phyloP scores from a whole-genome alignment of 768 basidiomycete genomes.

The Tephrocybe rancida region DNA sequence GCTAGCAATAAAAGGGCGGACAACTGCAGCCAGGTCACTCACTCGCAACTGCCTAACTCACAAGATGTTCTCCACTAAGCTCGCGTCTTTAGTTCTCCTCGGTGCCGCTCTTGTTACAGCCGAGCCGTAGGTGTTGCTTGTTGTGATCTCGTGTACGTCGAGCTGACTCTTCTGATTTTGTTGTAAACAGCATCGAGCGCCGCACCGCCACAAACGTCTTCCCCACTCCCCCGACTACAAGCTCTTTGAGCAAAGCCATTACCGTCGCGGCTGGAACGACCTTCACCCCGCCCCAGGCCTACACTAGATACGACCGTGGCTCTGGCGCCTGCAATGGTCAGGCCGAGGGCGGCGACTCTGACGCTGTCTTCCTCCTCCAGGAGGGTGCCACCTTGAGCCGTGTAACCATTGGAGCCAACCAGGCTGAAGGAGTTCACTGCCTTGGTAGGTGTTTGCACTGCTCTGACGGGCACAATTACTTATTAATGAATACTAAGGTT shows the following conservation, averaged over 20 bases:
- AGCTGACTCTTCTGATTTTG: neutral
- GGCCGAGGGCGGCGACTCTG: slow-evolving; percentile 39
- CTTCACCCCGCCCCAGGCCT: slow-evolving; percentile 35
- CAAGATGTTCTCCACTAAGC: slow-evolving; percentile 5
- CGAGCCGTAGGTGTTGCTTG: slow-evolving; percentile 1
- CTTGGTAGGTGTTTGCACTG: slow-evolving; percentile 25
- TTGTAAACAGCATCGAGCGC: slow-evolving; percentile 24
- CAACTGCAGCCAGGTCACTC: neutral
- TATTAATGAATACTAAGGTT: slow-evolving; percentile 4
- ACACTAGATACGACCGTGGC: slow-evolving; percentile 40
- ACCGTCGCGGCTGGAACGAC: slow-evolving; percentile 33
- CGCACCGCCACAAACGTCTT: slow-evolving; percentile 37
- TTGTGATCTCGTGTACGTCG: neutral
- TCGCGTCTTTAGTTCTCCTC: neutral
- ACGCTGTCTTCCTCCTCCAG: slow-evolving; percentile 41
- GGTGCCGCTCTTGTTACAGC: slow-evolving; percentile 4
- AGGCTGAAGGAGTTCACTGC: slow-evolving; percentile 43
- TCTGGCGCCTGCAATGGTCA: slow-evolving; percentile 39
- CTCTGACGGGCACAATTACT: neutral
- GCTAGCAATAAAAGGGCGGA: neutral
- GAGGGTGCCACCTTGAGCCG: slow-evolving; percentile 41
- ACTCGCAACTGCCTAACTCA: neutral
- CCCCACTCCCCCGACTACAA: slow-evolving; percentile 36
- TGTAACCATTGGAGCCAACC: slow-evolving; percentile 42
- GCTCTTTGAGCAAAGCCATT: slow-evolving; percentile 34